phyloP scores from a whole-genome alignment of 169 alveolate genomes.

The Plasmodium gallinaceum region DNA sequence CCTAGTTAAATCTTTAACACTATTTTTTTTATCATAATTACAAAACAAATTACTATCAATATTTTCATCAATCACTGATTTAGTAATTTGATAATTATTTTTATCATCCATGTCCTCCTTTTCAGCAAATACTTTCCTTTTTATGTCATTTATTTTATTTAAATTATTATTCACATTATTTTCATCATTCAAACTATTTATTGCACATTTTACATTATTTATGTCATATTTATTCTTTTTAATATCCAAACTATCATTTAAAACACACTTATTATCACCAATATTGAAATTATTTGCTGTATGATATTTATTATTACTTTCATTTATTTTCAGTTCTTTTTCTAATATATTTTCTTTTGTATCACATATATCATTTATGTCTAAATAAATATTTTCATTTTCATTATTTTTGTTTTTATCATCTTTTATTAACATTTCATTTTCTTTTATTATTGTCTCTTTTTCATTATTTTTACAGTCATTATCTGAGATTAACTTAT shows the following conservation, averaged over 20 bases:
- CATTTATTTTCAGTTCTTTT: conserved; percentile 2
- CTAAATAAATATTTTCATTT: neutral
- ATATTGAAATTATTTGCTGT: neutral
- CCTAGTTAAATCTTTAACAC: conserved; percentile 16
- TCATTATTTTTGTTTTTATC: neutral
- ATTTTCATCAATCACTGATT: conserved; percentile 54
- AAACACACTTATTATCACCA: neutral
- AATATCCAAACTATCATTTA: neutral
- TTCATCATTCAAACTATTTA: neutral
- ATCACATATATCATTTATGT: neutral
- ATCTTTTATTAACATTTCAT: neutral
- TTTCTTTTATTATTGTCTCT: conserved; percentile 10
- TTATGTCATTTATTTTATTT: conserved; percentile 2
- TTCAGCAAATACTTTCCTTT: neutral
- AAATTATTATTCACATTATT: neutral
- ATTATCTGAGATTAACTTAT: neutral
- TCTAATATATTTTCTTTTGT: neutral
- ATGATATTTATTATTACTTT: neutral
- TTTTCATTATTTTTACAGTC: neutral
- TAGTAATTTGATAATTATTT: conserved; percentile 24
- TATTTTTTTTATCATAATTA: conserved; percentile 30
- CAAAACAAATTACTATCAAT: conserved; percentile 17
- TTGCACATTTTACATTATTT: neutral
- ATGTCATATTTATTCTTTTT: neutral
- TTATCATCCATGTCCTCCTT: conserved; percentile 25